A percentile compares a stretch with the other conserved stretches of the same genome.
These are phyloP conservation scores for Acanthamoeba royreba DNA, from an alignment of 208 protist genomes.

Conservation along the genomic window DNA sequence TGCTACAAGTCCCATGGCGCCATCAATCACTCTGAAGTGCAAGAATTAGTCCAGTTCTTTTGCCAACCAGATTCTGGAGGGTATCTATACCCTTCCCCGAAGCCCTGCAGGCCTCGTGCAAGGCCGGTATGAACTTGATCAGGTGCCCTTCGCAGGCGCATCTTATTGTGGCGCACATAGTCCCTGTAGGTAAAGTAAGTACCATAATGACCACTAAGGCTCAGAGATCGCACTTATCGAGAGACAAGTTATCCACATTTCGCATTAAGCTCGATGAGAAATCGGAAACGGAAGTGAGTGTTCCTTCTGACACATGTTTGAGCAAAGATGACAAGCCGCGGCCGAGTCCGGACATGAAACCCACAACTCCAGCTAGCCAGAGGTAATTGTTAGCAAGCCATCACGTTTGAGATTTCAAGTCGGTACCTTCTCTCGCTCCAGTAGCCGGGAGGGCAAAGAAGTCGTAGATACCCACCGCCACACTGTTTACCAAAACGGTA, in stretches of 20 bases:
- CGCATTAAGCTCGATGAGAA: not conserved
- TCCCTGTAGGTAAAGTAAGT: not conserved
- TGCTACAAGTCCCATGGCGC: slow-evolving; percentile 4
- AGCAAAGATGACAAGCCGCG: not conserved
- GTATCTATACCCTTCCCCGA: not conserved
- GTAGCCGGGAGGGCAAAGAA: not conserved
- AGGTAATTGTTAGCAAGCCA: not conserved
- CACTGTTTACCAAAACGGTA: not conserved
- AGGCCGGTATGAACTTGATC: not conserved
- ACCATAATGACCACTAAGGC: not conserved
- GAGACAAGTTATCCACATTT: not conserved
- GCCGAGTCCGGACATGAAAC: slow-evolving; percentile 1
- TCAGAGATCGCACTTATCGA: not conserved
- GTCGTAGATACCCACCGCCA: slow-evolving; percentile 4
- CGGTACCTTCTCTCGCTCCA: not conserved
- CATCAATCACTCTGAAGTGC: not conserved
- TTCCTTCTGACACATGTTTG: not conserved
- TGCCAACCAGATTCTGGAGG: not conserved
- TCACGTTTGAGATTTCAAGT: not conserved
- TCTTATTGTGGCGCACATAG: slow-evolving; percentile 22
- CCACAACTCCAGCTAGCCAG: not conserved
- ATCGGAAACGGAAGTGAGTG: slow-evolving; percentile 7
- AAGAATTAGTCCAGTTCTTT: not conserved
- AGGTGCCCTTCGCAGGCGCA: not conserved
- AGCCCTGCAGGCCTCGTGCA: slow-evolving; percentile 1